Evolutionary conservation across 805 yeast species (phyloP).

Genomic region (Yamadazyma nakazawae): DNA sequence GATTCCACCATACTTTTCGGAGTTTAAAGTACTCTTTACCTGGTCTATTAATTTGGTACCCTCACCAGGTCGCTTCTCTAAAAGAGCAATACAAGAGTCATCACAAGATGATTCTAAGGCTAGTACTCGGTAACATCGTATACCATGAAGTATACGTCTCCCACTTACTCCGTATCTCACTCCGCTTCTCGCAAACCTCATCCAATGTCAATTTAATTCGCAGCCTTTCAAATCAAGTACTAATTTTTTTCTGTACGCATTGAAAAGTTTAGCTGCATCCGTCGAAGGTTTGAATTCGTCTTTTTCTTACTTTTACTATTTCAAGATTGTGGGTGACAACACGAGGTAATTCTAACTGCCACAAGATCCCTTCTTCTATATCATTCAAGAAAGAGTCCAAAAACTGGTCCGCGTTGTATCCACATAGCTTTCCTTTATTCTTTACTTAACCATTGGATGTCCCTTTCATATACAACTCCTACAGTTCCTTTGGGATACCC

Average conservation of each 20-base stretch:
- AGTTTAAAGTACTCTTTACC: slow-evolving; percentile 61
- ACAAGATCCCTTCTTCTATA: background rate
- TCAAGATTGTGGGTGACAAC: background rate
- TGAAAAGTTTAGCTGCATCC: background rate
- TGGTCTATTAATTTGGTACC: slow-evolving; percentile 57
- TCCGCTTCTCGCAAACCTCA: too few species aligned
- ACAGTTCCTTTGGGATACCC: slow-evolving; percentile 35
- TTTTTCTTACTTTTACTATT: background rate
- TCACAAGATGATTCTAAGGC: slow-evolving; percentile 95
- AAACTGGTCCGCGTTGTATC: background rate
- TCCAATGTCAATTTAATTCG: background rate
- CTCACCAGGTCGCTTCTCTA: slow-evolving; percentile 44
- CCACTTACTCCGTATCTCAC: background rate
- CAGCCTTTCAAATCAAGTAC: background rate
- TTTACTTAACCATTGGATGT: slow-evolving; percentile 2
- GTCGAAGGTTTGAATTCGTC: background rate
- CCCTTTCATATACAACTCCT: slow-evolving; percentile 23
- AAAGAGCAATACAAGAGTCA: slow-evolving; percentile 84
- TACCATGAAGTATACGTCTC: background rate
- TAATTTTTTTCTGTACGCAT: background rate
- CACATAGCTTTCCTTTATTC: background rate
- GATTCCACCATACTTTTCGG: slow-evolving; percentile 72
- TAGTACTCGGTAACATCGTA: slow-evolving; percentile 56
- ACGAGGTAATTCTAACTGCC: background rate
- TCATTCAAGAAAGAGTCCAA: background rate